These are phyloP conservation scores for Fusarium sp. DNA, from an alignment of 2,329 filamentous ascomycete species.

Conservation along the genomic window DNA sequence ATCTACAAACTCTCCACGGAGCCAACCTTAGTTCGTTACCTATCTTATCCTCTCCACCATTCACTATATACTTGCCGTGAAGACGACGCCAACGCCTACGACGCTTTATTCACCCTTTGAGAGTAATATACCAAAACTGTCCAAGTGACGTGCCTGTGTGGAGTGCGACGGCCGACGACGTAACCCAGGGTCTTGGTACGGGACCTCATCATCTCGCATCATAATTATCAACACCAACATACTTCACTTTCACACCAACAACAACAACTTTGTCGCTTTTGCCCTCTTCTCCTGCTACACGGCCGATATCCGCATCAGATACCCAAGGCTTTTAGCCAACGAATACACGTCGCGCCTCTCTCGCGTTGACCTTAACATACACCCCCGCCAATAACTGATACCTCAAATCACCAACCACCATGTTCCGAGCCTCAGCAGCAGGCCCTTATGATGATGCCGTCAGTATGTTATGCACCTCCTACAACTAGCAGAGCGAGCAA, in stretches of 20 bases:
- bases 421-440: slow-evolving; percentile 68
- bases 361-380: slow-evolving; percentile 1
- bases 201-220: slow-evolving; percentile 26
- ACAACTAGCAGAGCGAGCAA: background rate
- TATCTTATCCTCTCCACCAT: background rate
- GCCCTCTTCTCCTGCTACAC: background rate
- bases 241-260: background rate
- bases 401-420: slow-evolving; percentile 49
- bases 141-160: slow-evolving; percentile 34
- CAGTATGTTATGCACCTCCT: slow-evolving; percentile 56
- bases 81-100: slow-evolving; percentile 1
- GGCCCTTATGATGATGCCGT: slow-evolving; percentile 70
- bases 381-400: slow-evolving; percentile 22
- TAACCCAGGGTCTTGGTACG: slow-evolving; percentile 35
- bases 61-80: background rate
- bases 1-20: background rate
- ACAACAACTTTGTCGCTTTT: background rate
- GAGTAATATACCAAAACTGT: background rate
- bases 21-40: background rate
- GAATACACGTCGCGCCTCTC: background rate
- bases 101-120: background rate
- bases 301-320: slow-evolving; percentile 12
- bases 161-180: slow-evolving; percentile 31
- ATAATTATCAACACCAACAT: slow-evolving; percentile 5
- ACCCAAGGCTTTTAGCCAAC: slow-evolving; percentile 19